Evolutionary conservation across 139 green algal species (phyloP), one percentile per base, ranked within the genome.

Genomic region (Picochlorum costavermella): DNA sequence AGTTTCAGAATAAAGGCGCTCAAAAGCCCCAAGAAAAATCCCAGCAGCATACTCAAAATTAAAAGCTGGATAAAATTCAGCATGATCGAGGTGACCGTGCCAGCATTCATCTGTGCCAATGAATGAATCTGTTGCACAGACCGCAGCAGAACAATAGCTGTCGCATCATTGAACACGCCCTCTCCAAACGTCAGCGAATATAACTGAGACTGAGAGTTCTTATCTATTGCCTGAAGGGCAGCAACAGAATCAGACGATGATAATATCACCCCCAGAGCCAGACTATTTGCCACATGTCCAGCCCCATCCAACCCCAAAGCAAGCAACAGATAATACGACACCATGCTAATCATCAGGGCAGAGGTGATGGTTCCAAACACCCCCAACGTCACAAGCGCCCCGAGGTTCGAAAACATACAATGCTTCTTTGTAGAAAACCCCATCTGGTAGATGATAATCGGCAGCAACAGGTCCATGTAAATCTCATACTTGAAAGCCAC

Each of bases 141-240:
- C 8, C 79, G 71, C 50, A 96, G 83, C 63, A 96, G 78, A 48
- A 95, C 90, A 6, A 96, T 78, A 11, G 76, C 76, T 29, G 85
- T 88, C 36, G 90, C 90, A 56, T 96, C 90, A 61, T 96, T 96
- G 31, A 96, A 83, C 29, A 96, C 86, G 1, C 88, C 90, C 65
- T 96, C 89, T 0, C 89, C 89, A 75, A 96, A 96, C 26, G 97
- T 86, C 20, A 96, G 70, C 14, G 65, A 78, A 82, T 92, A 94
- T 16, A 96, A 83, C 29, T 88, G 46, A 1, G 90, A 88, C 28
- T 65, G 69, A 45, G 67, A 29, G 5, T 86, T 64, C 40, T 69
- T 53, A n/a, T 64, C 44, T 14, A 72, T 57, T 61, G 92, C 80
- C 75, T 96, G 88, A 55, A 96, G 82, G 16, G 83, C 83, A 9